A percentile compares a stretch with the other conserved stretches of the same genome.
Evolutionary conservation across 1,284 basidiomycete genomes (phyloP).

Genomic region (Fomitopsis palustris): DNA sequence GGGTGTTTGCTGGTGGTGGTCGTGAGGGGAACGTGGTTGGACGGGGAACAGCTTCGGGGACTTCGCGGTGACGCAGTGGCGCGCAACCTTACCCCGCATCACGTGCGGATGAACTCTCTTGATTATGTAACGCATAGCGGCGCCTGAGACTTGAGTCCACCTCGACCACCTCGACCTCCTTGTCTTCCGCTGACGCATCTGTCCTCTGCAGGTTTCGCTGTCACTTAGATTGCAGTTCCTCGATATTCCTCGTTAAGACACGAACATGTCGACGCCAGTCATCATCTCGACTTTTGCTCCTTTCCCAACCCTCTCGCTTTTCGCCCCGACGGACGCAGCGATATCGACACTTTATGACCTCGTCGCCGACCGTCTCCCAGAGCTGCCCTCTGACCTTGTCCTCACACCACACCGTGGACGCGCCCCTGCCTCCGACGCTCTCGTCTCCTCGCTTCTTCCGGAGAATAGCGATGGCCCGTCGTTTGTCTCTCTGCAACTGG

Average conservation of each 20-base stretch:
- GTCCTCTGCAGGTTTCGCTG: no score
- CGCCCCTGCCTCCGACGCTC: constrained; percentile 37
- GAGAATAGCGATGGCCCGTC: constrained; percentile 18
- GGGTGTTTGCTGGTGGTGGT: not conserved
- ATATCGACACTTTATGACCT: constrained; percentile 49
- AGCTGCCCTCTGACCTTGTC: constrained; percentile 49
- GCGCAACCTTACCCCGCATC: not conserved
- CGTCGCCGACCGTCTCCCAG: constrained; percentile 54
- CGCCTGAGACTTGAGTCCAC: not conserved
- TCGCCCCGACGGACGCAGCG: constrained; percentile 48
- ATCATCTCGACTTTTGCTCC: constrained; percentile 75
- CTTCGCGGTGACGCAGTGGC: not conserved
- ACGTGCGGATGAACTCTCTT: not conserved
- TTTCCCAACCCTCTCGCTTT: constrained; percentile 68
- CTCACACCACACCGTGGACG: constrained; percentile 53
- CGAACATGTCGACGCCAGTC: constrained; percentile 44
- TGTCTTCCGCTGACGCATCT: not conserved
- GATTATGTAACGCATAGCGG: not conserved
- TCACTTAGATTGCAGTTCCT: no score
- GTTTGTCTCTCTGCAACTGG: constrained; percentile 61
- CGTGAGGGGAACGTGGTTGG: not conserved
- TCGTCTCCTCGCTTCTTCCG: constrained; percentile 46
- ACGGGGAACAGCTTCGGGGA: not conserved
- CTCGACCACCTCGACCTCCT: not conserved
- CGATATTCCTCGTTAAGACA: not conserved